phyloP scores from a whole-genome alignment of 805 yeast genomes.

The Ascoidea rubescens region DNA sequence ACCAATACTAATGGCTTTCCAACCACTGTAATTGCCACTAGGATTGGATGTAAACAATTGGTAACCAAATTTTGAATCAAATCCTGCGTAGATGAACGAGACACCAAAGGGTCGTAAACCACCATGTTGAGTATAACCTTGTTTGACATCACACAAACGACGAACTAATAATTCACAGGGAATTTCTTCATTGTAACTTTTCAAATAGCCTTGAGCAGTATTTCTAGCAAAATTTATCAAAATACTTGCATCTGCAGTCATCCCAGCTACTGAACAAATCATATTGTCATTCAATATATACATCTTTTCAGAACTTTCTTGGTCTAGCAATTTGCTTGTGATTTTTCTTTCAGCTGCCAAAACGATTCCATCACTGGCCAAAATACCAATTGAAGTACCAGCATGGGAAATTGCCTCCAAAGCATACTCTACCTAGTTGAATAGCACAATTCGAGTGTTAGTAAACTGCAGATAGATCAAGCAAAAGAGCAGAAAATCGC shows the following conservation, averaged over 20 bases:
- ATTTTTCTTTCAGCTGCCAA: constrained; percentile 95
- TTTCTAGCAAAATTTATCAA: constrained; percentile 79
- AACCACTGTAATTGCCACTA: constrained; percentile 93
- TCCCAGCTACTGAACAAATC: constrained; percentile 94
- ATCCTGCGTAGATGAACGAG: constrained; percentile 90
- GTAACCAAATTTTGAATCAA: constrained; percentile 78
- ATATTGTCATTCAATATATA: constrained; percentile 72
- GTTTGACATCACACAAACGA: constrained; percentile 83
- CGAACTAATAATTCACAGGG: constrained; percentile 90
- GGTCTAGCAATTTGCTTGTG: constrained; percentile 83
- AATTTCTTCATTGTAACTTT: constrained; percentile 80
- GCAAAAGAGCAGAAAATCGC: not conserved
- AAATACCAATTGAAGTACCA: constrained; percentile 93
- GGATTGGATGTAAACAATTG: constrained; percentile 94
- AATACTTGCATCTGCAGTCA: constrained; percentile 93
- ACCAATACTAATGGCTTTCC: constrained; percentile 97
- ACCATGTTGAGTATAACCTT: constrained; percentile 97
- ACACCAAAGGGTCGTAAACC: constrained; percentile 98
- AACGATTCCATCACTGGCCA: constrained; percentile 74
- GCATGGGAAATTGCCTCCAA: constrained; percentile 94
- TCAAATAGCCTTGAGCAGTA: constrained; percentile 71
- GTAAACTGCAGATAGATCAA: not conserved
- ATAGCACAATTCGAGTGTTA: not conserved
- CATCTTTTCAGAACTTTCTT: constrained; percentile 88
- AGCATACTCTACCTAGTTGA: constrained; percentile 71